Conservation (phyloP, 1,139 yeast genomes). For the Diutina scorzettiae region DNA sequence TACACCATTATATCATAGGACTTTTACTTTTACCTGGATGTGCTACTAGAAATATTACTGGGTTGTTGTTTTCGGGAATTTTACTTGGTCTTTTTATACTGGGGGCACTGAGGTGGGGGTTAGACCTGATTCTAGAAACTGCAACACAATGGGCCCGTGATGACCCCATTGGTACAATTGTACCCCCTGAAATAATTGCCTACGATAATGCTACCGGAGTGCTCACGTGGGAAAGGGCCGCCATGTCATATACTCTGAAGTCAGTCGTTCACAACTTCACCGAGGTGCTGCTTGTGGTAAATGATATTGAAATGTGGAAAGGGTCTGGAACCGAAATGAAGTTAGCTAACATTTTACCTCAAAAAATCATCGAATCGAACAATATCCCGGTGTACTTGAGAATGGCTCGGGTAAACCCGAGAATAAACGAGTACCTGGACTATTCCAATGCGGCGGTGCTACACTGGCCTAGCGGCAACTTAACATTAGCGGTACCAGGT, state of each 20-base stretch:
- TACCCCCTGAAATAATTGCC: constrained; percentile 44
- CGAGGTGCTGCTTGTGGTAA: constrained; percentile 54
- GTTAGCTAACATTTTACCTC: constrained; percentile 23
- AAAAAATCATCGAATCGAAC: constrained; percentile 13
- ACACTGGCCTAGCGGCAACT: constrained; percentile 34
- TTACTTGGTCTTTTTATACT: constrained; percentile 69
- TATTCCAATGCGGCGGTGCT: constrained; percentile 47
- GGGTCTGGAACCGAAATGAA: constrained; percentile 36
- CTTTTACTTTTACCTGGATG: constrained; percentile 78
- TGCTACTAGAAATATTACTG: constrained; percentile 61
- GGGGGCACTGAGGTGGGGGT: constrained; percentile 90
- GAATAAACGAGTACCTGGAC: constrained; percentile 30
- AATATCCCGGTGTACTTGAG: constrained; percentile 38
- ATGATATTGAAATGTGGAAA: constrained; percentile 68
- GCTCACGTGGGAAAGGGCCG: constrained; percentile 21
- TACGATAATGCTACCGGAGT: constrained; percentile 22
- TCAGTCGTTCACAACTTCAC: constrained; percentile 12
- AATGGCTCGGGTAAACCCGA: constrained; percentile 39
- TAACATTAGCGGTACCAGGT: constrained; percentile 1
- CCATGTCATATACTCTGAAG: constrained; percentile 6
- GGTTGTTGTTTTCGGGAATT: constrained; percentile 70
- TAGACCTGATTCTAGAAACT: constrained; percentile 82
- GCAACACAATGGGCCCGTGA: constrained; percentile 53
- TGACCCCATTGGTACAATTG: constrained; percentile 54
- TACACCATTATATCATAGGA: constrained; percentile 86